Conservation (phyloP, 1,139 yeast genomes). For the Candida buenavistaensis region DNA sequence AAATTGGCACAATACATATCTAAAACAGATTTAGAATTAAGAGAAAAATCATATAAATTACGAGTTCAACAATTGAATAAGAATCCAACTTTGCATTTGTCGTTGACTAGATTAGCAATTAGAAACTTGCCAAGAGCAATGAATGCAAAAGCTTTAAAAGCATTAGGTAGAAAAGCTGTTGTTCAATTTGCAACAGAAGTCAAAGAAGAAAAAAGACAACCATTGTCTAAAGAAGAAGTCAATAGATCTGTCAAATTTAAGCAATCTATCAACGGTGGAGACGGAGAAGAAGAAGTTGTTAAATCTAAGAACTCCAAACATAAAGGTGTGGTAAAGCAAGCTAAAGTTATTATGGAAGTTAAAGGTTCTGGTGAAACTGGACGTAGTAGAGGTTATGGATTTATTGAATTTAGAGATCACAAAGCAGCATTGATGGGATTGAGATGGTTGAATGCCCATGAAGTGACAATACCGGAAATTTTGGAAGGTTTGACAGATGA, state of each 20-base stretch:
- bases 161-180: conserved; percentile 90
- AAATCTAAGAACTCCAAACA: conserved; percentile 65
- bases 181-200: conserved; percentile 96
- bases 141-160: conserved; percentile 85
- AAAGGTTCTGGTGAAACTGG: conserved; percentile 87
- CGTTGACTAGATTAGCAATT: conserved; percentile 90
- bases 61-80: conserved; percentile 89
- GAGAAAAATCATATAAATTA: conserved; percentile 84
- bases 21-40: conserved; percentile 75
- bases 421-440: conserved; percentile 93
- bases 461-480: conserved; percentile 70
- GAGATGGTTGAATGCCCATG: conserved; percentile 96
- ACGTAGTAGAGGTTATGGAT: conserved; percentile 95
- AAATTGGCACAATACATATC: conserved; percentile 72
- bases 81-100: conserved; percentile 86
- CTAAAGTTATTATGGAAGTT: conserved; percentile 89
- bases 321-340: conserved; percentile 89
- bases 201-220: conserved; percentile 70
- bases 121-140: conserved; percentile 92
- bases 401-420: conserved; percentile 90
- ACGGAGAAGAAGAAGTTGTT: conserved; percentile 43
- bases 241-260: conserved; percentile 73
- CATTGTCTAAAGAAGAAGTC: conserved; percentile 86
- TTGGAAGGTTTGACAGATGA: conserved; percentile 72
- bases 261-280: conserved; percentile 32